A percentile compares a stretch with the other conserved stretches of the same genome.
These are phyloP conservation scores for Sphaerulina musiva DNA, from an alignment of 2,329 filamentous ascomycete species.

Conservation along the genomic window DNA sequence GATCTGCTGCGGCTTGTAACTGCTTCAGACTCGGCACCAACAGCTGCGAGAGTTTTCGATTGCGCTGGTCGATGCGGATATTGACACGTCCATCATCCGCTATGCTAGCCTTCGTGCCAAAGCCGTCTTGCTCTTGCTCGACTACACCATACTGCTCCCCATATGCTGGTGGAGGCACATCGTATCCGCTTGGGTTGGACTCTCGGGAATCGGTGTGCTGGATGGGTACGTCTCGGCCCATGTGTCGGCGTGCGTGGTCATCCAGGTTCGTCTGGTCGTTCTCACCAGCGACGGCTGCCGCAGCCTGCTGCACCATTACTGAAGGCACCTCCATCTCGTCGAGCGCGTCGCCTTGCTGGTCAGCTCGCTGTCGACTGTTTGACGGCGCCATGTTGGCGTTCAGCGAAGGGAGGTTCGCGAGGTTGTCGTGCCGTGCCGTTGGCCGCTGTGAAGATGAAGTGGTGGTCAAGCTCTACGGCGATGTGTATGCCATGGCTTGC, in stretches of 20 bases:
- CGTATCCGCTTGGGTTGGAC: constrained; percentile 13
- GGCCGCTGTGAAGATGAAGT: too few relatives aligned
- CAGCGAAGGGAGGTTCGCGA: background rate
- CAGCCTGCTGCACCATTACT: constrained; percentile 28
- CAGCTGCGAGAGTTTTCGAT: constrained; percentile 58
- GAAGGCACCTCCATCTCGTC: constrained; percentile 15
- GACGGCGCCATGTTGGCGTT: constrained; percentile 7
- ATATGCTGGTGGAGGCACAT: constrained; percentile 37
- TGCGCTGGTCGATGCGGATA: constrained; percentile 71
- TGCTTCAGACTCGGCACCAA: constrained; percentile 58
- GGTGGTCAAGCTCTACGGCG: too few relatives aligned
- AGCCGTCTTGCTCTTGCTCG: constrained; percentile 35
- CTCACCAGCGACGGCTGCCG: constrained; percentile 24
- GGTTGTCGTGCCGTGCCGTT: background rate
- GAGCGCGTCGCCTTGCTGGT: background rate
- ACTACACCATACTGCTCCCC: constrained; percentile 36
- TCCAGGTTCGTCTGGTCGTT: constrained; percentile 14
- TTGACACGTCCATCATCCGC: constrained; percentile 67
- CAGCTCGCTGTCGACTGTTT: constrained; percentile 6
- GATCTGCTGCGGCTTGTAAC: constrained; percentile 46
- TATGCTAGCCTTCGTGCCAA: constrained; percentile 37
- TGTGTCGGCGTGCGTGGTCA: constrained; percentile 20
- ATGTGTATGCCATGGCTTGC: too few relatives aligned
- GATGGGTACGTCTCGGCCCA: constrained; percentile 25
- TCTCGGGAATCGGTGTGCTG: constrained; percentile 10